phyloP scores from a whole-genome alignment of 2,329 filamentous ascomycete species.

The Colletotrichum chrysophilum region DNA sequence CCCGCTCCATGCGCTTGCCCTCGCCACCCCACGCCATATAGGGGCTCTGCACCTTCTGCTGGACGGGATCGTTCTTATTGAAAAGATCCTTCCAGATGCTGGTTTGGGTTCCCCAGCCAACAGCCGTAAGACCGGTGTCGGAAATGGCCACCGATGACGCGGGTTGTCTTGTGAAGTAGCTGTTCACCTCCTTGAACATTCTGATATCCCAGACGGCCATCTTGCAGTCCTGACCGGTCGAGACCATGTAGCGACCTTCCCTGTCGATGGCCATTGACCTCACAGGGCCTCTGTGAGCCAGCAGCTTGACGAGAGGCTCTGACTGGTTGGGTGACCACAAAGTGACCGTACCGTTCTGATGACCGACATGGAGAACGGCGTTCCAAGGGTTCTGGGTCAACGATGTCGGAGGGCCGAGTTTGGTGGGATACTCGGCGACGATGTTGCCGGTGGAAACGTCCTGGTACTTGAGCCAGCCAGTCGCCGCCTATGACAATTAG shows the following conservation, averaged over 20 bases:
- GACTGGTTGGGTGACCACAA: constrained; percentile 94
- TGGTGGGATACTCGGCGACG: constrained; percentile 84
- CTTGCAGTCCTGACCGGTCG: constrained; percentile 84
- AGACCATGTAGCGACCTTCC: constrained; percentile 94
- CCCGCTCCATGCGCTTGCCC: constrained; percentile 78
- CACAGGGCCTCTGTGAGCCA: constrained; percentile 89
- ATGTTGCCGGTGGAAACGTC: constrained; percentile 93
- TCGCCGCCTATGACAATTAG: constrained; percentile 64
- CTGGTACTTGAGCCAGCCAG: constrained; percentile 89
- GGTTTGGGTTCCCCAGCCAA: constrained; percentile 89
- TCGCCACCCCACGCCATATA: constrained; percentile 96
- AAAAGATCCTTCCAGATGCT: constrained; percentile 94
- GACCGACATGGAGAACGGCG: constrained; percentile 88
- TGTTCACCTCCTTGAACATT: constrained; percentile 91
- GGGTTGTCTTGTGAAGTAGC: constrained; percentile 83
- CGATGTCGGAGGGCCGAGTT: constrained; percentile 81
- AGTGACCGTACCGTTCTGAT: constrained; percentile 93
- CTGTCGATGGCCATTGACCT: constrained; percentile 84
- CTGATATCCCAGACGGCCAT: constrained; percentile 97
- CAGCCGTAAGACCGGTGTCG: constrained; percentile 84
- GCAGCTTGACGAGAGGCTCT: constrained; percentile 86
- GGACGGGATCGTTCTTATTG: constrained; percentile 71
- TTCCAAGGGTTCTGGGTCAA: constrained; percentile 91
- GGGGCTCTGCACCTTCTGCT: constrained; percentile 81
- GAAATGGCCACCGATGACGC: constrained; percentile 87